A percentile compares a stretch with the other conserved stretches of the same genome.
Conservation (phyloP, 2,329 filamentous ascomycete genomes). For the Xylariaceae sp. region DNA sequence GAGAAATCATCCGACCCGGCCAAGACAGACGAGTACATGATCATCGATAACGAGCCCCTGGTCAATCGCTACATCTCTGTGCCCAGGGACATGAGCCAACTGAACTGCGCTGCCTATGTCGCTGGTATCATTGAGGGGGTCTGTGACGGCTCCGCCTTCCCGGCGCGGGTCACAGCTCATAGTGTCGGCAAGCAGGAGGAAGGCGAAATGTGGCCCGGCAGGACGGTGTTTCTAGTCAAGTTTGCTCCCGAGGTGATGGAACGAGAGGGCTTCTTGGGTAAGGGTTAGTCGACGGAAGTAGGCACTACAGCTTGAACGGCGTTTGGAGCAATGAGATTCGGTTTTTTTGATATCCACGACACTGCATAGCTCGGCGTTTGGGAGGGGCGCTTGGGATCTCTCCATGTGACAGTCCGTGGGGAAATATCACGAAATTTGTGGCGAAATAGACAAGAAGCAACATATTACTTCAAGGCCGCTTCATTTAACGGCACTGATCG, state of each 20-base stretch:
- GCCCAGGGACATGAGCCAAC: slow-evolving; percentile 90
- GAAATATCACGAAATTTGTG: not conserved
- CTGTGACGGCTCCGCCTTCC: slow-evolving; percentile 89
- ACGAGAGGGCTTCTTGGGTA: slow-evolving; percentile 77
- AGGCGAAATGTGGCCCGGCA: slow-evolving; percentile 86
- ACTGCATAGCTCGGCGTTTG: slow-evolving; percentile 25
- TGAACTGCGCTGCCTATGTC: slow-evolving; percentile 95
- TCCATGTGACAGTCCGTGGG: too few relatives aligned
- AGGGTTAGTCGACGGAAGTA: slow-evolving; percentile 36
- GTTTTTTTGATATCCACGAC: slow-evolving; percentile 1
- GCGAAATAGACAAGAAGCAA: too few relatives aligned
- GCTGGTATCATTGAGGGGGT: slow-evolving; percentile 94
- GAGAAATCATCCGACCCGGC: slow-evolving; percentile 81
- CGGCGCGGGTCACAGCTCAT: slow-evolving; percentile 86
- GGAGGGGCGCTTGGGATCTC: too few relatives aligned
- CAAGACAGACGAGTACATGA: slow-evolving; percentile 96
- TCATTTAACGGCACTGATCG: too few relatives aligned
- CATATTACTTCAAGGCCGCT: too few relatives aligned
- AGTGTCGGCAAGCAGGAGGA: slow-evolving; percentile 58
- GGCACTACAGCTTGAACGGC: slow-evolving; percentile 4
- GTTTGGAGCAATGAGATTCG: slow-evolving; percentile 11
- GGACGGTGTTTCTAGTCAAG: slow-evolving; percentile 93
- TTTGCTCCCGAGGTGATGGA: slow-evolving; percentile 91
- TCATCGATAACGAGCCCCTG: slow-evolving; percentile 94
- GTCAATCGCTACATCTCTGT: slow-evolving; percentile 94